Evolutionary conservation across 805 yeast genomes (phyloP), one percentile per base, ranked within the genome.

Genomic region (Wickerhamiella cacticola): DNA sequence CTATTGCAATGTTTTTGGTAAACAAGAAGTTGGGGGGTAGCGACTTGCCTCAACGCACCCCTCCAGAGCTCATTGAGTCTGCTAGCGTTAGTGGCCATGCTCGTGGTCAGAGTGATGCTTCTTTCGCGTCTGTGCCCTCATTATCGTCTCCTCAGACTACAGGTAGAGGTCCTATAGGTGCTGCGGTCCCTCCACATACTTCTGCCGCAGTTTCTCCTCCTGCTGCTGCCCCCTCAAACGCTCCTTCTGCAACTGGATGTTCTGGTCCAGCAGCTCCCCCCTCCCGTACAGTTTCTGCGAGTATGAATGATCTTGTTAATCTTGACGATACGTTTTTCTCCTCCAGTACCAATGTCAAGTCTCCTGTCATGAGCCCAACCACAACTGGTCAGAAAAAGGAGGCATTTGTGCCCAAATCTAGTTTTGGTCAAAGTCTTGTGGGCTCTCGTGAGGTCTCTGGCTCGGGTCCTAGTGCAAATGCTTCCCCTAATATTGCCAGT

Each of bases 1-100:
- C 94, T 2, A 80, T 92, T 59, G 96, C 97, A 15, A 81, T 92
- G 85, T 89, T 80, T 61, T 73, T 92, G 55, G 92, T 92, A 7
- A 94, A 87, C 65, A 83, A 81, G 64, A 81, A 76, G 58, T 70
- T 88, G 50, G 73, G 82, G 1, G 97, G 97, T 16, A 70, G 69
- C 31, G 78, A 75, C 23, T 70, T 92, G 53, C 97, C 98, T 2
- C 76, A 76, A 50, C 77, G 24, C 3, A 40, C 50, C 46, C 56
- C 44, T 40, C 46, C 50, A 2, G 52, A 53, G 45, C 45, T 48
- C 6, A 44, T 50, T 12, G 48, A 49, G 19, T 29, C 34, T 21
- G 48, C 48, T 25, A 16, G 24, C 39, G 33, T 22, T 12, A n/a
- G 24, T 12, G 26, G 38, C 12, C 19, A 12, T 22, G 21, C 39